These are phyloP conservation scores for Fusarium udum DNA, from an alignment of 2,329 filamentous ascomycete genomes.

Conservation along the genomic window DNA sequence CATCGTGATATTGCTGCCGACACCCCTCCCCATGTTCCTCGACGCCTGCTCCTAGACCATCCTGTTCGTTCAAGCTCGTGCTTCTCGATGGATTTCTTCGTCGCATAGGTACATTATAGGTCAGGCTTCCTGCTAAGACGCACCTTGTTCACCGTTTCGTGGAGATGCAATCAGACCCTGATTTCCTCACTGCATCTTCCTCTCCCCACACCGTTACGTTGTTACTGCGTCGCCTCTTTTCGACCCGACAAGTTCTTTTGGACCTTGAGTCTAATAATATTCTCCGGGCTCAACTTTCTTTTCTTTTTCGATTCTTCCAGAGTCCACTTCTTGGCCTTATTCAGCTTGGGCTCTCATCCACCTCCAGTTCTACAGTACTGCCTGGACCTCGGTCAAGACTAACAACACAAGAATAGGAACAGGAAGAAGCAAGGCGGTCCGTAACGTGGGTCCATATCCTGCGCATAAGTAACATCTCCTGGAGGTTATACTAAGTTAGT, in stretches of 20 bases:
- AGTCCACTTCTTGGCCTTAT: conserved; percentile 31
- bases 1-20: neutral
- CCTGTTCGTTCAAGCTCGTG: conserved; percentile 35
- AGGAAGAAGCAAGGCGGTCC: conserved; percentile 42
- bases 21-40: conserved; percentile 26
- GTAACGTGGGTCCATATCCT: conserved; percentile 45
- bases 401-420: conserved; percentile 9
- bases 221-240: conserved; percentile 38
- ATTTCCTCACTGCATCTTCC: conserved; percentile 35
- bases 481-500: conserved; percentile 31
- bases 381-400: conserved; percentile 34
- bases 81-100: conserved; percentile 29
- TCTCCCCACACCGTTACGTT: conserved; percentile 38
- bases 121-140: conserved; percentile 36
- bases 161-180: conserved; percentile 42
- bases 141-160: conserved; percentile 32
- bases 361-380: conserved; percentile 22
- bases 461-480: conserved; percentile 38
- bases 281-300: conserved; percentile 36
- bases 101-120: conserved; percentile 38
- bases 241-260: conserved; percentile 23
- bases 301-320: conserved; percentile 41
- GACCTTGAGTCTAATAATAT: conserved; percentile 28
- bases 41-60: conserved; percentile 15
- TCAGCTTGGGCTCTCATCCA: conserved; percentile 20